These are phyloP conservation scores for Colletotrichum salicis DNA, from an alignment of 2,329 filamentous ascomycete genomes.

Conservation along the genomic window DNA sequence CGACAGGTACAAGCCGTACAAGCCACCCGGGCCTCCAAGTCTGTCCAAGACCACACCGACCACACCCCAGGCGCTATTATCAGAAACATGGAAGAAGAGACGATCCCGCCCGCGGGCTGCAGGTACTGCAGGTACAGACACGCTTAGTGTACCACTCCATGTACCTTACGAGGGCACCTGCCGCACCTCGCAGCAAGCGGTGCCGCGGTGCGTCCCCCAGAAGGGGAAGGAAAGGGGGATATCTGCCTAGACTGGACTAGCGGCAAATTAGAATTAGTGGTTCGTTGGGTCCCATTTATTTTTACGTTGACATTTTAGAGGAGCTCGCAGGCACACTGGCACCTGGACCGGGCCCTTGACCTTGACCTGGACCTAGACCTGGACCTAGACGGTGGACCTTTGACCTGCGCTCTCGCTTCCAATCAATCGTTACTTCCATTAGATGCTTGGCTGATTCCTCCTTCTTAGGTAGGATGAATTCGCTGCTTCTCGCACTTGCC, in stretches of 20 bases:
- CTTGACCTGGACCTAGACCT: background rate
- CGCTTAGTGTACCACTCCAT: background rate
- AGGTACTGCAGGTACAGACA: conserved; percentile 34
- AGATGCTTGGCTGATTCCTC: background rate
- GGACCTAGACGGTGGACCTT: too few relatives aligned
- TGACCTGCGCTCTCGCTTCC: too few relatives aligned
- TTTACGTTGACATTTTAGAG: conserved; percentile 13
- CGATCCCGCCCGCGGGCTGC: conserved; percentile 23
- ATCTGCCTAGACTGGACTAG: conserved; percentile 12
- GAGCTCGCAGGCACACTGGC: background rate
- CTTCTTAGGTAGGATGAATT: background rate
- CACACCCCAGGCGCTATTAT: conserved; percentile 22
- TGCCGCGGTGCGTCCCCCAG: conserved; percentile 11
- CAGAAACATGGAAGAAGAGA: conserved; percentile 25
- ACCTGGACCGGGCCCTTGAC: background rate
- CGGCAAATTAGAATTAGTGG: conserved; percentile 17
- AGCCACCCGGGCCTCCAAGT: conserved; percentile 22
- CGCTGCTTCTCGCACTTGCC: background rate
- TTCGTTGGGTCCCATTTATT: conserved; percentile 25
- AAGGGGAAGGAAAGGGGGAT: conserved; percentile 28
- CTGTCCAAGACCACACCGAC: background rate
- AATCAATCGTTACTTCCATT: too few relatives aligned
- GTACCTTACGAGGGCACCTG: background rate
- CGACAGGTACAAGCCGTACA: conserved; percentile 17
- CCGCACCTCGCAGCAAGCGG: background rate